phyloP scores from a whole-genome alignment of 164 flowering plant species.

The Sedum album region DNA sequence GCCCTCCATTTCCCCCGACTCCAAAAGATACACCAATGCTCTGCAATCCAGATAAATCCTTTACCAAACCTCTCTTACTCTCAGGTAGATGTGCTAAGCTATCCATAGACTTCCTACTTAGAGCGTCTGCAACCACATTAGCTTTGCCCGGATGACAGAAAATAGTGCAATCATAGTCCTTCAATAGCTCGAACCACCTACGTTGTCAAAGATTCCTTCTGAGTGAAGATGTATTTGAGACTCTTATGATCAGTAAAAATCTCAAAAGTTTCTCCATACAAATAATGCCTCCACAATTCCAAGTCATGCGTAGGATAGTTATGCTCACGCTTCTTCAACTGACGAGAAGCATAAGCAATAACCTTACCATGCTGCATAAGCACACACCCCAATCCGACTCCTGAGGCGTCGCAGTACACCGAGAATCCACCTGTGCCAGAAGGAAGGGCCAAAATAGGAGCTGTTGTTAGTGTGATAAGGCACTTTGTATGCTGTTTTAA shows the following conservation, averaged over 20 bases:
- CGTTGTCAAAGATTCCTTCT: slow-evolving; percentile 4
- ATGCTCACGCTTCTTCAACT: slow-evolving; percentile 7
- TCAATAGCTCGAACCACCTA: background rate
- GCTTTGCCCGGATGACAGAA: slow-evolving; percentile 10
- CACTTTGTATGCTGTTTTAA: too few relatives aligned
- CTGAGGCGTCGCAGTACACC: too few relatives aligned
- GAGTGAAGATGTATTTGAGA: slow-evolving; percentile 9
- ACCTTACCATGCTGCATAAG: too few relatives aligned
- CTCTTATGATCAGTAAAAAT: slow-evolving; percentile 12
- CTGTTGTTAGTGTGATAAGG: too few relatives aligned
- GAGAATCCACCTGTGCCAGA: too few relatives aligned
- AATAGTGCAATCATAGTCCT: background rate
- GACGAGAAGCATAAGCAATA: slow-evolving; percentile 10
- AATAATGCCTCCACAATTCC: slow-evolving; percentile 5
- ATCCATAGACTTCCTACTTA: slow-evolving; percentile 10
- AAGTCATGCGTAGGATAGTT: slow-evolving; percentile 12
- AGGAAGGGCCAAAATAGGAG: too few relatives aligned
- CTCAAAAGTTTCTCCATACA: slow-evolving; percentile 3
- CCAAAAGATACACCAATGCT: background rate
- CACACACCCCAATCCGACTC: too few relatives aligned
- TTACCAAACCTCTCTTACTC: background rate
- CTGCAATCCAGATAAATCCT: too few relatives aligned
- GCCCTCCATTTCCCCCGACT: background rate
- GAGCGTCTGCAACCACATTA: slow-evolving; percentile 14
- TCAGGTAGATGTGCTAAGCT: background rate